Percentiles rank a stretch among this genome's conserved stretches.
Evolutionary conservation across 2,329 filamentous ascomycete genomes (phyloP).

Genomic region (Celoporthe dispersa): DNA sequence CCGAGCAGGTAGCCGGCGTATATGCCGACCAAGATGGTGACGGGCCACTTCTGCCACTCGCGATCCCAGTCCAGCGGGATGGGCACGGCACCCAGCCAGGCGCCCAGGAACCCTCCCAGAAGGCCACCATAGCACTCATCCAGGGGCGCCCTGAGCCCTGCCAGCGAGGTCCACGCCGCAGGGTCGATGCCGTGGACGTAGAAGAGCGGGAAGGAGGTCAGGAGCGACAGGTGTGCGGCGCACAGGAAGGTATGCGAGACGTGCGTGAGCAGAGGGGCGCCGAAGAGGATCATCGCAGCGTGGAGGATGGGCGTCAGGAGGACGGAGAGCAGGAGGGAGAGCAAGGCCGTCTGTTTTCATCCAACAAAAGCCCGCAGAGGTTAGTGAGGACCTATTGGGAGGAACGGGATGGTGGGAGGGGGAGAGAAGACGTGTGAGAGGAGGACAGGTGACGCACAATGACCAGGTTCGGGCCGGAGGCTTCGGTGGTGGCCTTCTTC

Average conservation of each 20-base stretch:
- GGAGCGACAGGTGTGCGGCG: conserved; percentile 79
- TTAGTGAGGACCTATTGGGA: conserved; percentile 24
- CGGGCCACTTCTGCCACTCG: conserved; percentile 98
- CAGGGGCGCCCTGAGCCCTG: conserved; percentile 69
- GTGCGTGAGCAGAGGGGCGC: conserved; percentile 86
- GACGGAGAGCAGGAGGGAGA: conserved; percentile 63
- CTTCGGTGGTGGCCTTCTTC: conserved; percentile 40
- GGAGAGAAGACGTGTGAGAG: conserved; percentile 3
- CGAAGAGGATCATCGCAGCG: conserved; percentile 79
- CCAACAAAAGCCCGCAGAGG: not conserved
- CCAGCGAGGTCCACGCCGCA: conserved; percentile 70
- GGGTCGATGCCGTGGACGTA: conserved; percentile 83
- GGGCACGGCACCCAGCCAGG: conserved; percentile 91
- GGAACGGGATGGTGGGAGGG: conserved; percentile 4
- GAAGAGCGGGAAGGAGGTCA: conserved; percentile 78
- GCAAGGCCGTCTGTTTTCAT: conserved; percentile 46
- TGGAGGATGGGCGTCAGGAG: conserved; percentile 69
- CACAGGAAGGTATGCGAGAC: conserved; percentile 77
- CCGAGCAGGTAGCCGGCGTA: conserved; percentile 80
- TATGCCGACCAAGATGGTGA: conserved; percentile 83
- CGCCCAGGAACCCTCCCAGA: conserved; percentile 77
- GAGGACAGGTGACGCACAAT: conserved; percentile 41
- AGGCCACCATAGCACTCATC: conserved; percentile 85
- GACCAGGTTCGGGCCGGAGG: conserved; percentile 48
- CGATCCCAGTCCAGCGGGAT: conserved; percentile 98